Evolutionary conservation across 73 alveolate species (phyloP).

Genomic region (Paramecium pentaurelia): DNA sequence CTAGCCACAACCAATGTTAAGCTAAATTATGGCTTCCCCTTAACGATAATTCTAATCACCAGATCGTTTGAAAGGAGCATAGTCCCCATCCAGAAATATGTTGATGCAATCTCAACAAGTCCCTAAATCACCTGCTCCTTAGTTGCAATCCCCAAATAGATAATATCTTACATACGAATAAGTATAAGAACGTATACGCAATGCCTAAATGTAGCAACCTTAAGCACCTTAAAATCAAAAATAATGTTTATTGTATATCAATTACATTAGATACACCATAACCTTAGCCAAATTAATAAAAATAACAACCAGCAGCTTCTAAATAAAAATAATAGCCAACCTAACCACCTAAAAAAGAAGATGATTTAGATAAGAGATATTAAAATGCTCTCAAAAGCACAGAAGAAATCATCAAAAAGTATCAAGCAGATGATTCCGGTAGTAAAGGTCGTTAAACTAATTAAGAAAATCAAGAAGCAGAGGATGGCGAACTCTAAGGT

Average conservation of each 20-base stretch:
- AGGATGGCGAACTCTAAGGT: neutral
- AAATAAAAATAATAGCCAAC: neutral
- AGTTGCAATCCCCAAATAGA: neutral
- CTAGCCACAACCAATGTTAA: neutral
- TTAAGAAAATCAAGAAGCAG: neutral
- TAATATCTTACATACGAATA: neutral
- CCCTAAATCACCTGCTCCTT: neutral
- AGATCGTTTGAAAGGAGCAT: neutral
- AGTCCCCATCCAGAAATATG: neutral
- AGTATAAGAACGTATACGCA: neutral
- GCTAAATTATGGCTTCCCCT: neutral
- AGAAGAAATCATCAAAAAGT: neutral
- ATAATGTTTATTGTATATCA: neutral
- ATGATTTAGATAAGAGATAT: slow-evolving; percentile 28
- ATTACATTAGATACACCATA: neutral
- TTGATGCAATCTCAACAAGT: slow-evolving; percentile 15
- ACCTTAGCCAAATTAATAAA: neutral
- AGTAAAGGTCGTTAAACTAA: neutral
- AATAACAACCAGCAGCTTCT: neutral
- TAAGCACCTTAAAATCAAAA: neutral
- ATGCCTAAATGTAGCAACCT: neutral
- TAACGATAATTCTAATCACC: slow-evolving; percentile 13
- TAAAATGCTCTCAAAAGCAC: slow-evolving; percentile 18
- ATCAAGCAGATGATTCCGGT: neutral
- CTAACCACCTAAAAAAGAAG: neutral